Conservation (phyloP, 2,329 filamentous ascomycete genomes). For the Diaporthe amygdali region DNA sequence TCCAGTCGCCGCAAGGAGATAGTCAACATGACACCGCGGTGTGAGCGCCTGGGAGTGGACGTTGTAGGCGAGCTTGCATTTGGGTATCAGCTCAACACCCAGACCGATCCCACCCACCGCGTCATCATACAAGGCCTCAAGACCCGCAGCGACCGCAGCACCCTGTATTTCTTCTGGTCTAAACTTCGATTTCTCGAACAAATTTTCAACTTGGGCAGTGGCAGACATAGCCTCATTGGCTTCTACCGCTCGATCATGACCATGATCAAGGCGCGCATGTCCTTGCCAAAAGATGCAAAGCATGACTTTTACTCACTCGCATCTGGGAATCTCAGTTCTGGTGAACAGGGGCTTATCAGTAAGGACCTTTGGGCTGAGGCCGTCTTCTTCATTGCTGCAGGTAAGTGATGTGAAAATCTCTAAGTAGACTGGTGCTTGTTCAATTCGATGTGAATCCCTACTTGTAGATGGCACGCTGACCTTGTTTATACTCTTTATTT, state of each 20-base stretch:
- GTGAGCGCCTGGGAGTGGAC: constrained; percentile 24
- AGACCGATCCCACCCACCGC: constrained; percentile 19
- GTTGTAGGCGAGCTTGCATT: constrained; percentile 27
- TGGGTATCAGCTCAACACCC: constrained; percentile 26
- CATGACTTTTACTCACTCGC: constrained; percentile 29
- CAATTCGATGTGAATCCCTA: background rate
- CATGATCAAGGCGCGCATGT: background rate
- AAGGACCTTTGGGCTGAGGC: constrained; percentile 18
- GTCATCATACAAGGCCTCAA: constrained; percentile 16
- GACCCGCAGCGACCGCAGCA: constrained; percentile 10
- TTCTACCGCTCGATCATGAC: background rate
- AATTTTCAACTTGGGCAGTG: background rate
- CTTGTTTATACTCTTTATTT: background rate
- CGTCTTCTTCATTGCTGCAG: constrained; percentile 29
- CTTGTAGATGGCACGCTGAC: background rate
- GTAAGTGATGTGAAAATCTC: constrained; percentile 2
- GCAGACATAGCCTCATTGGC: background rate
- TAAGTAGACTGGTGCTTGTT: background rate
- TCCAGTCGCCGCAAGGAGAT: background rate
- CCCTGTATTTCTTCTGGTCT: background rate
- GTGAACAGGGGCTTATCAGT: background rate
- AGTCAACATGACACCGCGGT: constrained; percentile 26
- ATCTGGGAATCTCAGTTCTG: constrained; percentile 14
- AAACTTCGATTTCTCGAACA: background rate
- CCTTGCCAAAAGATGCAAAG: constrained; percentile 10